These are phyloP conservation scores for Piper betle DNA, from an alignment of 164 flowering plant species.

Conservation along the genomic window DNA sequence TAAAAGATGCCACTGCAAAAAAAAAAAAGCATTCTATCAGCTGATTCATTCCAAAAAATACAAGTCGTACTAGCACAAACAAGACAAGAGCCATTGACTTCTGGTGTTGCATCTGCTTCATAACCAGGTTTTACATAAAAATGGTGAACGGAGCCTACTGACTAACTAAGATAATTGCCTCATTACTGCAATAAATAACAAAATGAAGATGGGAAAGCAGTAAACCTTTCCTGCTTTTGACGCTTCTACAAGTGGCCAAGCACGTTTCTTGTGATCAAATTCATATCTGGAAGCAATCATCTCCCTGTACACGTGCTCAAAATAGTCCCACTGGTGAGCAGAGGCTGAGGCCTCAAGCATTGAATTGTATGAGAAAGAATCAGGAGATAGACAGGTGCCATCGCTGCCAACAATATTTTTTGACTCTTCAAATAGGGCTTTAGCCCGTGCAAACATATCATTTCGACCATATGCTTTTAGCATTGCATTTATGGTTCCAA, in stretches of 20 bases:
- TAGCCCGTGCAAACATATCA: slow-evolving; percentile 79
- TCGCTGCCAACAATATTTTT: slow-evolving; percentile 12
- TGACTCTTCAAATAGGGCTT: slow-evolving; percentile 59
- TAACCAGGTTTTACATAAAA: no score
- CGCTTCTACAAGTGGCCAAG: slow-evolving; percentile 55
- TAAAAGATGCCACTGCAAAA: slow-evolving; percentile 53
- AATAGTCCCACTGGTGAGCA: slow-evolving; percentile 91
- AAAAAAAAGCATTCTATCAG: background rate
- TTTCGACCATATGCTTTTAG: slow-evolving; percentile 61
- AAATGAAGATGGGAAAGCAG: background rate
- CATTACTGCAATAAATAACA: background rate
- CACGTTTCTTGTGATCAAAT: slow-evolving; percentile 60
- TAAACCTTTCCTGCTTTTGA: slow-evolving; percentile 85
- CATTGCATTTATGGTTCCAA: slow-evolving; percentile 81
- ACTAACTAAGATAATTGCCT: background rate
- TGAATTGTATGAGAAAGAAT: slow-evolving; percentile 44
- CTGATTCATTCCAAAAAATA: background rate
- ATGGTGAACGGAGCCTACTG: background rate
- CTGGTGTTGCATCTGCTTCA: no score
- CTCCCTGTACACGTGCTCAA: slow-evolving; percentile 81
- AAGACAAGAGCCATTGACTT: no score
- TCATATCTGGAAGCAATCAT: slow-evolving; percentile 64
- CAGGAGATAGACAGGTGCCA: slow-evolving; percentile 26
- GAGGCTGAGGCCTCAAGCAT: slow-evolving; percentile 79
- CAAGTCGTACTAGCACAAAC: no score